phyloP scores from a whole-genome alignment of 495 filamentous ascomycete genomes.

The Aspergillus coremiiformis region DNA sequence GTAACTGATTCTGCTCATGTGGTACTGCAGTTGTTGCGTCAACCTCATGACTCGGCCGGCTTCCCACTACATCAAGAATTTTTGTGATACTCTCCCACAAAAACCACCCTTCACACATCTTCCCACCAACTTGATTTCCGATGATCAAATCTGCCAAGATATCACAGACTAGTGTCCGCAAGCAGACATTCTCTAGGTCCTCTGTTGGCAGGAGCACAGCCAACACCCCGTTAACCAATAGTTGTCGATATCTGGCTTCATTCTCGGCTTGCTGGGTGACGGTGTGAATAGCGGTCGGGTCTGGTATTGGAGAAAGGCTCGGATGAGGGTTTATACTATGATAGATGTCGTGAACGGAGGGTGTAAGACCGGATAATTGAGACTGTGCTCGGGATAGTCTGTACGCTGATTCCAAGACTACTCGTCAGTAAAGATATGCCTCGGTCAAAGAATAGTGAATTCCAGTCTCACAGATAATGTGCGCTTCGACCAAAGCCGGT shows the following conservation, averaged over 20 bases:
- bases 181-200: slow-evolving; percentile 78
- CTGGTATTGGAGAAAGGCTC: slow-evolving; percentile 67
- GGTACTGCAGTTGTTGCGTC: slow-evolving; percentile 17
- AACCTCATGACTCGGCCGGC: slow-evolving; percentile 16
- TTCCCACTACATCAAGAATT: slow-evolving; percentile 36
- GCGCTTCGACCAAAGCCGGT: slow-evolving; percentile 70
- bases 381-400: slow-evolving; percentile 50
- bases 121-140: slow-evolving; percentile 67
- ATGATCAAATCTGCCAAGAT: slow-evolving; percentile 81
- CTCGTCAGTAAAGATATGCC: not conserved
- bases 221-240: slow-evolving; percentile 70
- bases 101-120: slow-evolving; percentile 75
- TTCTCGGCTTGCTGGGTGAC: slow-evolving; percentile 59
- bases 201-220: slow-evolving; percentile 83
- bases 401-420: slow-evolving; percentile 31
- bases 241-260: slow-evolving; percentile 71
- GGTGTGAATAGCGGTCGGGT: slow-evolving; percentile 41
- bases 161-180: slow-evolving; percentile 74
- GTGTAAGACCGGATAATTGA: slow-evolving; percentile 29
- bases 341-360: slow-evolving; percentile 56
- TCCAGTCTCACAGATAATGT: slow-evolving; percentile 62
- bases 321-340: slow-evolving; percentile 78
- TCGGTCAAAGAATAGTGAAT: not conserved
- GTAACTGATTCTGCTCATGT: slow-evolving; percentile 29
- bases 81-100: slow-evolving; percentile 75